Percentiles rank a stretch among this genome's conserved stretches.
Conservation (phyloP, 257 asterid genomes). For the Solanum pinnatisectum region DNA sequence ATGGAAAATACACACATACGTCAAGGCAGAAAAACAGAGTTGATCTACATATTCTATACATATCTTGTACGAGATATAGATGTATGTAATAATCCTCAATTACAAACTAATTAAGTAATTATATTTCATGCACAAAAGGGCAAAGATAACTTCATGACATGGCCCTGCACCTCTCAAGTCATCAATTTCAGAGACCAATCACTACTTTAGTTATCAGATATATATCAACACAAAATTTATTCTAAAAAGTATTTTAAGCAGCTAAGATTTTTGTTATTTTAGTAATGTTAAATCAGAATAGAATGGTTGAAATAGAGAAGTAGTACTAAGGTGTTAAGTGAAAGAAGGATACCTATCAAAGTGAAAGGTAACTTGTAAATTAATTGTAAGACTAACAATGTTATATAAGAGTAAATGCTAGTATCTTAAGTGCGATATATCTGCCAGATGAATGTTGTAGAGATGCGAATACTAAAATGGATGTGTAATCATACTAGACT, state of each 20-base stretch:
- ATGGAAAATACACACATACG: background rate
- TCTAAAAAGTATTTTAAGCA: background rate
- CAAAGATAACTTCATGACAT: background rate
- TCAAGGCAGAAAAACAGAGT: background rate
- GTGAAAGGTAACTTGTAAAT: background rate
- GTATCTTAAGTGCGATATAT: background rate
- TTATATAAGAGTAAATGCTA: background rate
- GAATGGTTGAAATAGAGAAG: background rate
- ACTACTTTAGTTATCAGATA: background rate
- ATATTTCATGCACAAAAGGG: background rate
- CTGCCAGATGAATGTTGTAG: background rate
- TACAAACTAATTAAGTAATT: background rate
- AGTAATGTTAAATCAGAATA: background rate
- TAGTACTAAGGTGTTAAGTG: background rate
- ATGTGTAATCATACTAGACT: background rate
- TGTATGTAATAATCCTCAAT: background rate
- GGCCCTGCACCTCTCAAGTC: background rate
- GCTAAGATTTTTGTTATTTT: background rate
- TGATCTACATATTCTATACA: background rate
- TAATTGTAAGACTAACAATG: background rate
- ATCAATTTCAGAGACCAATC: background rate
- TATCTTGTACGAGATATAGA: background rate
- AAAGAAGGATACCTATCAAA: background rate
- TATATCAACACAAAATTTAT: background rate
- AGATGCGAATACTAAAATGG: background rate